phyloP scores from a whole-genome alignment of 2,329 filamentous ascomycete genomes.

The Colletotrichum ledebouriae region DNA sequence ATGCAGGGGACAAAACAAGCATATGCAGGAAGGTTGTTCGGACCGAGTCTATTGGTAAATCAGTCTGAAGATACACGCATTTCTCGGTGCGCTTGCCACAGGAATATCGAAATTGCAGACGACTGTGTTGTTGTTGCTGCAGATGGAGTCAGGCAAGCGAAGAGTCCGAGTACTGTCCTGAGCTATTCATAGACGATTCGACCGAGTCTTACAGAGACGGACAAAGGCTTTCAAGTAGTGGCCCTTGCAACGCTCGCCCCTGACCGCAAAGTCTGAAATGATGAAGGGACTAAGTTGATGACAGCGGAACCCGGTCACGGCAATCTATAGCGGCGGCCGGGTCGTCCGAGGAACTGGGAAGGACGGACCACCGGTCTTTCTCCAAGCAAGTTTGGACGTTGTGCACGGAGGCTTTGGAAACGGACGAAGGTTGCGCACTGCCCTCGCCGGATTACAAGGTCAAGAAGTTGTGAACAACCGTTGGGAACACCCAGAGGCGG shows the following conservation, averaged over 20 bases:
- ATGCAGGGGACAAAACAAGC: background rate
- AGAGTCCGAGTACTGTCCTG: constrained; percentile 15
- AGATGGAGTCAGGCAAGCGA: background rate
- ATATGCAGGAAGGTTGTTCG: background rate
- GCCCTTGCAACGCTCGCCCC: background rate
- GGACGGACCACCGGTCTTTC: background rate
- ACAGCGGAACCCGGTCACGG: constrained; percentile 36
- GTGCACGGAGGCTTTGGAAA: constrained; percentile 8
- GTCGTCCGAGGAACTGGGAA: constrained; percentile 30
- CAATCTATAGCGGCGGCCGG: constrained; percentile 14
- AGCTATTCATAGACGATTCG: constrained; percentile 18
- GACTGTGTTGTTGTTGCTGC: constrained; percentile 9
- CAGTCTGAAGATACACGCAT: background rate
- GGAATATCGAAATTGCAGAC: background rate
- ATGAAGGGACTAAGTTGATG: constrained; percentile 5
- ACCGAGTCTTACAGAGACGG: background rate
- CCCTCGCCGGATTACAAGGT: background rate
- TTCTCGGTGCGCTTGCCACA: background rate
- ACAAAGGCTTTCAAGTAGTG: background rate
- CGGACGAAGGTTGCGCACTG: background rate
- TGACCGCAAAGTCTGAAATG: constrained; percentile 1
- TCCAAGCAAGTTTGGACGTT: constrained; percentile 9
- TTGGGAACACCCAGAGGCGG: too few species aligned
- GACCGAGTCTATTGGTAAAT: background rate
- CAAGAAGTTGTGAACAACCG: background rate